These are phyloP conservation scores for Colletotrichum sp. DNA, from an alignment of 2,329 filamentous ascomycete species.

Conservation along the genomic window DNA sequence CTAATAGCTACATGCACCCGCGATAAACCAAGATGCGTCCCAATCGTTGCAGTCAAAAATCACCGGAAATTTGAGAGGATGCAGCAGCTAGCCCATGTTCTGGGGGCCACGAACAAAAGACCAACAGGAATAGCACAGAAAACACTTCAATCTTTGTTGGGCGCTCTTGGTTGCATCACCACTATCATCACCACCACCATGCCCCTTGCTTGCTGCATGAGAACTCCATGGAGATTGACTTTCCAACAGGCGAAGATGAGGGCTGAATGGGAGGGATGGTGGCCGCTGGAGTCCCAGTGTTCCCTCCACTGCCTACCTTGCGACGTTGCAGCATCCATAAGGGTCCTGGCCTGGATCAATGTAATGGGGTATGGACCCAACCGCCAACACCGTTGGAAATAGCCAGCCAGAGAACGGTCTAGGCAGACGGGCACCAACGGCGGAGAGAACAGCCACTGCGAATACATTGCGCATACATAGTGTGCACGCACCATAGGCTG, in stretches of 20 bases:
- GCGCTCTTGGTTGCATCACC: neutral
- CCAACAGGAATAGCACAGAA: neutral
- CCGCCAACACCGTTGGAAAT: neutral
- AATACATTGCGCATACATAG: neutral
- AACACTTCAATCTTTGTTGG: neutral
- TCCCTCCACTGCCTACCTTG: neutral
- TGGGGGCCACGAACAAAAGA: neutral
- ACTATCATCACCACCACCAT: neutral
- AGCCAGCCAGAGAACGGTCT: neutral
- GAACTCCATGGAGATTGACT: neutral
- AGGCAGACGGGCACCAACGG: neutral
- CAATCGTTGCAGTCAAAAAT: neutral
- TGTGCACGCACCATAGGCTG: neutral
- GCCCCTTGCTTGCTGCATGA: neutral
- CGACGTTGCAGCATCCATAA: neutral
- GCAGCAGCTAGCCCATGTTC: neutral
- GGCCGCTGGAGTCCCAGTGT: neutral
- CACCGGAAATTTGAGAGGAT: neutral
- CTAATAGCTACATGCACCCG: neutral
- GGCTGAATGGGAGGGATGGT: neutral
- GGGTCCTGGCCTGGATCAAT: neutral
- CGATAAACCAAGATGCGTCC: neutral
- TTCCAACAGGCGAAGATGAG: neutral
- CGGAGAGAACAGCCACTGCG: neutral
- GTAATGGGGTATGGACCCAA: neutral